Evolutionary conservation across 2,329 filamentous ascomycete genomes (phyloP), one percentile per base, ranked within the genome.

Genomic region (Parastagonospora nodorum): DNA sequence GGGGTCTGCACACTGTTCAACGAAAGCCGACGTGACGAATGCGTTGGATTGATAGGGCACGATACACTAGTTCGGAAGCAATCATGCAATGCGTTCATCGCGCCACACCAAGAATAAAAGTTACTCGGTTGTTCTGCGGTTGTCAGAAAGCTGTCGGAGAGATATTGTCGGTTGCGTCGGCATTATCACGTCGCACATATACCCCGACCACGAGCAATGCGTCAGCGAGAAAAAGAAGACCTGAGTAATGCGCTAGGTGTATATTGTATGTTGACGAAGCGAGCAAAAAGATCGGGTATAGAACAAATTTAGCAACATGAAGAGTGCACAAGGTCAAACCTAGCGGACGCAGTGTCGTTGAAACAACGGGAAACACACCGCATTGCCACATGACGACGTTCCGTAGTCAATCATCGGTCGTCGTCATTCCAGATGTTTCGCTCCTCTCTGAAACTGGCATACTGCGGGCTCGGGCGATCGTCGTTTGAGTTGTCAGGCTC

Each of bases 391-490:
- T 30, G 39, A 11, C 30, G 30, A 32, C 9, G 9, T 11, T 11
- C 30, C 10, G 8, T n/a, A 32, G 30, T 10, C 27, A 7, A 39
- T 39, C 28, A 45, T 15, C 35, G 33, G 19, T 42, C 38, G 31
- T 66, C 60, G 28, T 58, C 55, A 41, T 69, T 71, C 75, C 75
- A 78, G 7, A 67, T 71, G 44, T 75, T 69, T 11, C 72, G 67
- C 57, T 78, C 75, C 33, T 77, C 75, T 51, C 70, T 62, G 52
- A 76, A 76, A 59, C 74, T 76, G 49, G 72, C 74, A 46, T 76
- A 76, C n/a, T 73, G 69, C 14, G 69, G 68, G 43, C 69, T 72
- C 4, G 53, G 67, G 12, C 53, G 48, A 28, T 63, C 48, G 24
- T 63, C 39, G 12, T 57, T 52, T 10, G 61, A 36, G 2, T 63